Percentiles rank a stretch among this genome's conserved stretches.
Evolutionary conservation across 2,329 filamentous ascomycete genomes (phyloP).

Genomic region (Claviceps cyperi): DNA sequence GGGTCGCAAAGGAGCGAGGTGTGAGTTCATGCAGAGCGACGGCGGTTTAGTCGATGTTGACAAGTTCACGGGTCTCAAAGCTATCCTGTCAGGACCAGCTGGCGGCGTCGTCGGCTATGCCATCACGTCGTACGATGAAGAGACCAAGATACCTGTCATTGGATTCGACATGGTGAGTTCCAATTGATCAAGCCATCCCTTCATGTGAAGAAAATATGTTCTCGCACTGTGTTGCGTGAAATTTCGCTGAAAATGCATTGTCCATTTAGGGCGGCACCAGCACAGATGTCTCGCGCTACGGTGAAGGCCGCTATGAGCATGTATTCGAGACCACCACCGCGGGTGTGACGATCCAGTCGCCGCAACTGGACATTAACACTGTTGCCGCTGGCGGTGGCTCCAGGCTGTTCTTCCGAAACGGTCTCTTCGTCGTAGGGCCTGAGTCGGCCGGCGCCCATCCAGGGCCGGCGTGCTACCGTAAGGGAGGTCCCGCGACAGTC

Average conservation of each 20-base stretch:
- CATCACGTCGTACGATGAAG: slow-evolving; percentile 54
- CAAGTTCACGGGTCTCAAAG: slow-evolving; percentile 53
- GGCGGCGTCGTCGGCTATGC: slow-evolving; percentile 67
- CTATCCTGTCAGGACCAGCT: slow-evolving; percentile 61
- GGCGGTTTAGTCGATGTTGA: slow-evolving; percentile 38
- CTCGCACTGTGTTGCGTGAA: background rate
- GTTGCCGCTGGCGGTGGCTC: slow-evolving; percentile 66
- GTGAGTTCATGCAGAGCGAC: slow-evolving; percentile 59
- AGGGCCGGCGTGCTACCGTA: slow-evolving; percentile 59
- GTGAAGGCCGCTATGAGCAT: slow-evolving; percentile 23
- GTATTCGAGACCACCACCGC: slow-evolving; percentile 64
- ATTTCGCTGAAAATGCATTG: background rate
- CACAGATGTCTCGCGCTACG: slow-evolving; percentile 60
- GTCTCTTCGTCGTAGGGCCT: slow-evolving; percentile 58
- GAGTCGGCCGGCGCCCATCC: slow-evolving; percentile 58
- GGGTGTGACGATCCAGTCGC: slow-evolving; percentile 63
- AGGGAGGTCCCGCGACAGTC: slow-evolving; percentile 55
- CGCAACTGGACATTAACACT: slow-evolving; percentile 71
- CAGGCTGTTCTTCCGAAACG: slow-evolving; percentile 55
- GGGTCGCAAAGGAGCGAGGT: slow-evolving; percentile 35
- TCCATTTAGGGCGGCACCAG: slow-evolving; percentile 42
- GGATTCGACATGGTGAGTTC: slow-evolving; percentile 48
- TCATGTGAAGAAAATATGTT: background rate
- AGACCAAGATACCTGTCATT: slow-evolving; percentile 54
- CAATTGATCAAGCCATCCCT: background rate